Evolutionary conservation across 1,284 basidiomycete genomes (phyloP).

Genomic region (Schizophyllum amplum): DNA sequence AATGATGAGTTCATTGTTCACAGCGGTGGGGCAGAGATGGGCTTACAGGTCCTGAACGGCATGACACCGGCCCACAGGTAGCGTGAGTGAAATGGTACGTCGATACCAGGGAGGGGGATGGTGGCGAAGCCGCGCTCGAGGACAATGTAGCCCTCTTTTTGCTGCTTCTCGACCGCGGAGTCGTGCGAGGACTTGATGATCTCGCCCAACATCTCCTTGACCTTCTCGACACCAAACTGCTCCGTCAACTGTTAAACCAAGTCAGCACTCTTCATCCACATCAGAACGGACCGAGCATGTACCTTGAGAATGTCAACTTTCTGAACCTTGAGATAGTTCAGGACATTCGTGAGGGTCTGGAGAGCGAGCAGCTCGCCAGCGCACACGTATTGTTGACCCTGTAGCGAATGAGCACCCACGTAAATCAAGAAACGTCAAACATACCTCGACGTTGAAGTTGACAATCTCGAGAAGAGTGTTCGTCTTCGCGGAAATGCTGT

Average conservation of each 20-base stretch:
- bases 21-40: conserved; percentile 4
- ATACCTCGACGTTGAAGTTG: conserved; percentile 94
- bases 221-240: conserved; percentile 77
- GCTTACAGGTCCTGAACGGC: conserved; percentile 88
- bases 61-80: conserved; percentile 99
- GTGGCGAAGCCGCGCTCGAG: conserved; percentile 96
- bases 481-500: conserved; percentile 74
- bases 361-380: conserved; percentile 93
- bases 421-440: conserved; percentile 14
- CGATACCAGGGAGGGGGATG: conserved; percentile 94
- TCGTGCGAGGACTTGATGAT: conserved; percentile 84
- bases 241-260: conserved; percentile 61
- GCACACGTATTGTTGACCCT: conserved; percentile 97
- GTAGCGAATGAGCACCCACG: conserved; percentile 7
- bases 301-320: conserved; percentile 96
- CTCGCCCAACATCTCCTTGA: conserved; percentile 86
- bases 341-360: conserved; percentile 90
- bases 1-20: conserved; percentile 4
- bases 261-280: conserved; percentile 3
- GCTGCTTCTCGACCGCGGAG: conserved; percentile 74
- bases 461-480: conserved; percentile 89
- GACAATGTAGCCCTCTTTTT: conserved; percentile 83
- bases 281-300: conserved; percentile 7
- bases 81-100: conserved; percentile 98
- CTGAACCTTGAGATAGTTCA: conserved; percentile 95